These are phyloP conservation scores for Knoxdaviesia proteae DNA, from an alignment of 2,329 filamentous ascomycete species.

Conservation along the genomic window DNA sequence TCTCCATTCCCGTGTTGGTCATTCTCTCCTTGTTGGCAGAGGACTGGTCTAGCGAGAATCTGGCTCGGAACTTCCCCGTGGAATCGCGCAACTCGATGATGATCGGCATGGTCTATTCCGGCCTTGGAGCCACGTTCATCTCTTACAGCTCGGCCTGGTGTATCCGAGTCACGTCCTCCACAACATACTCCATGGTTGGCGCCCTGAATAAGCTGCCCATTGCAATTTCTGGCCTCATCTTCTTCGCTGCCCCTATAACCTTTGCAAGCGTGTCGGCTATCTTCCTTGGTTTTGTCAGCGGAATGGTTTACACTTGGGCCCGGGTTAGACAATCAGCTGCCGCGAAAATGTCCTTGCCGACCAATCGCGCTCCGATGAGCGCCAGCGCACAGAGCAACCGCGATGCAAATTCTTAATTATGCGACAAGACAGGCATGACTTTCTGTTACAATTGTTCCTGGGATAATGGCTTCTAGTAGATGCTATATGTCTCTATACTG, in stretches of 20 bases:
- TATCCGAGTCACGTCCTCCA: constrained; percentile 89
- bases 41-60: constrained; percentile 77
- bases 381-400: constrained; percentile 81
- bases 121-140: constrained; percentile 85
- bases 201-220: constrained; percentile 96
- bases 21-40: constrained; percentile 64
- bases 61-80: constrained; percentile 72
- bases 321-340: constrained; percentile 61
- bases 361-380: constrained; percentile 49
- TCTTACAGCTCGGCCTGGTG: constrained; percentile 99
- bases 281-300: constrained; percentile 72
- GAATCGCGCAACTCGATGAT: constrained; percentile 62
- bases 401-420: constrained; percentile 43
- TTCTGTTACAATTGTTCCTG: too few species aligned
- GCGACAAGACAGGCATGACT: too few species aligned
- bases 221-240: constrained; percentile 75
- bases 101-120: constrained; percentile 82
- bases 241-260: constrained; percentile 88
- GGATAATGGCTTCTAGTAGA: too few species aligned
- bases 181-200: constrained; percentile 97
- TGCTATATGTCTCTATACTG: too few species aligned
- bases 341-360: constrained; percentile 46
- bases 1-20: constrained; percentile 83
- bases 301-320: constrained; percentile 72
- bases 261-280: constrained; percentile 85